Conservation (phyloP, 2,329 filamentous ascomycete genomes). For the Pseudogymnoascus sp. region DNA sequence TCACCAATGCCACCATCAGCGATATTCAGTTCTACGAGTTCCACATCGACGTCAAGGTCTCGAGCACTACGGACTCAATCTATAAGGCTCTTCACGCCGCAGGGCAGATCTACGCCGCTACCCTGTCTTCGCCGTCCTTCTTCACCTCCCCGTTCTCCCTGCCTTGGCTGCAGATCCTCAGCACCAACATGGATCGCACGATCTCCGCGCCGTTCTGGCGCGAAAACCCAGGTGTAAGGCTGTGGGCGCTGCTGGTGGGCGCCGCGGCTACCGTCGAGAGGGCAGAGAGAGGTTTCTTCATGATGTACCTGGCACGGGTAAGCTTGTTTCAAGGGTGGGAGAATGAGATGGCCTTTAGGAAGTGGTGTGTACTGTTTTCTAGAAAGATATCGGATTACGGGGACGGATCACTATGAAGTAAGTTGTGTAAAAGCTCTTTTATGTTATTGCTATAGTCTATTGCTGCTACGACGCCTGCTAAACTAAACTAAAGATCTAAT, state of each 20-base stretch:
- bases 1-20: conserved; percentile 5
- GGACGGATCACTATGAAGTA: background rate
- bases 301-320: conserved; percentile 13
- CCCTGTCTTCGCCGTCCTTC: background rate
- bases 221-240: conserved; percentile 11
- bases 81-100: conserved; percentile 11
- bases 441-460: background rate
- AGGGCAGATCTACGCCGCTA: conserved; percentile 7
- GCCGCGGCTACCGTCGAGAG: conserved; percentile 11
- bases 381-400: background rate
- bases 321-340: background rate
- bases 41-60: conserved; percentile 9
- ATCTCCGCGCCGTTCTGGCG: conserved; percentile 13
- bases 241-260: conserved; percentile 14
- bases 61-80: conserved; percentile 10
- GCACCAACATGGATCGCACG: conserved; percentile 8
- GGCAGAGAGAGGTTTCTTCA: conserved; percentile 14
- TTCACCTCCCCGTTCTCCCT: conserved; percentile 10
- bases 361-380: background rate
- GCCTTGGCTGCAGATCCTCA: conserved; percentile 1
- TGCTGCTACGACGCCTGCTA: background rate
- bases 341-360: background rate
- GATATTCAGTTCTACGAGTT: conserved; percentile 1
- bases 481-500: background rate
- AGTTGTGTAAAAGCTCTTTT: background rate